Evolutionary conservation across 768 basidiomycete species (phyloP).

Genomic region (Mycena capillaripes): DNA sequence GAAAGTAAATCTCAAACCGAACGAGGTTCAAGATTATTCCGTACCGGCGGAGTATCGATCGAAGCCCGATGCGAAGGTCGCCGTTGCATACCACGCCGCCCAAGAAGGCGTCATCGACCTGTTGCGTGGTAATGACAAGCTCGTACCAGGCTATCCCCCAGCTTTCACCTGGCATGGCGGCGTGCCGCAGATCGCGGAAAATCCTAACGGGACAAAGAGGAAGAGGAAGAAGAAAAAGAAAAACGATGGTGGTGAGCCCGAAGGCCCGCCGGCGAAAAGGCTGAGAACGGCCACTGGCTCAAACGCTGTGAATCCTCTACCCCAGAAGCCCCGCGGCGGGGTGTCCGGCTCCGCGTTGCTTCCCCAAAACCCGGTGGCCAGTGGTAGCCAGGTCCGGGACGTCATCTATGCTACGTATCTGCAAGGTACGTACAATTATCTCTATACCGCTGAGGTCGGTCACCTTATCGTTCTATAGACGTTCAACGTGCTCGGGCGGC

Average conservation of each 20-base stretch:
- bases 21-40: conserved; percentile 53
- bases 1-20: conserved; percentile 53
- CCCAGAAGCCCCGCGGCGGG: not conserved
- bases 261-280: conserved; percentile 27
- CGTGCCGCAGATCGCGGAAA: conserved; percentile 49
- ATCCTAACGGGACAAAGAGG: conserved; percentile 43
- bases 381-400: too few relatives aligned
- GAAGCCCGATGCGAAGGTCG: conserved; percentile 74
- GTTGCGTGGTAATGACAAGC: conserved; percentile 65
- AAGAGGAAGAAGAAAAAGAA: conserved; percentile 39
- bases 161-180: conserved; percentile 34
- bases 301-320: not conserved
- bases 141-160: conserved; percentile 51
- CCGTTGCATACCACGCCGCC: conserved; percentile 66
- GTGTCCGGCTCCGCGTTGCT: too few relatives aligned
- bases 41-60: conserved; percentile 66
- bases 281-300: conserved; percentile 1
- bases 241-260: not conserved
- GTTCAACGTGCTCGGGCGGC: too few relatives aligned
- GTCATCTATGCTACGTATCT: not conserved
- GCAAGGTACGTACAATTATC: not conserved
- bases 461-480: too few relatives aligned
- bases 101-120: conserved; percentile 72
- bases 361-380: too few relatives aligned
- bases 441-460: too few relatives aligned